phyloP scores from a whole-genome alignment of 73 alveolate genomes.

The Tetrahymena thermophila region DNA sequence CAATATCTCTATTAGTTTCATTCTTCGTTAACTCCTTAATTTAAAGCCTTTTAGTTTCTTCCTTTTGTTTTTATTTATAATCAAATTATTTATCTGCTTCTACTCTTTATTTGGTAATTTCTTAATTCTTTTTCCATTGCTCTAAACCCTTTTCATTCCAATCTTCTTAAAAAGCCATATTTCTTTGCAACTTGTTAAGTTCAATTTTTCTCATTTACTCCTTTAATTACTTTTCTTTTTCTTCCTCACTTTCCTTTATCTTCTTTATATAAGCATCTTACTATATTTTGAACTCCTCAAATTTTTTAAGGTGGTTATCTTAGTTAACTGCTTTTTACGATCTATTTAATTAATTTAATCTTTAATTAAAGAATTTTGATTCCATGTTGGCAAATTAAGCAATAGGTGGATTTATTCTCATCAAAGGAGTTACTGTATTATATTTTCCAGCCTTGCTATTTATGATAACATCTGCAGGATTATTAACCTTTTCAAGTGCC shows the following conservation, averaged over 20 bases:
- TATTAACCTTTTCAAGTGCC: slow-evolving; percentile 61
- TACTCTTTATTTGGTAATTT: slow-evolving; percentile 83
- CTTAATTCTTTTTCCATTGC: slow-evolving; percentile 94
- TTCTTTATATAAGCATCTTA: slow-evolving; percentile 66
- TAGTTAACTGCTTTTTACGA: slow-evolving; percentile 85
- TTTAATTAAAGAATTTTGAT: slow-evolving; percentile 32
- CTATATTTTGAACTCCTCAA: slow-evolving; percentile 69
- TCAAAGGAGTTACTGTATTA: slow-evolving; percentile 58
- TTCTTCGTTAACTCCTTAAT: slow-evolving; percentile 65
- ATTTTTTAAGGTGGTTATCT: slow-evolving; percentile 73
- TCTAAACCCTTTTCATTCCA: slow-evolving; percentile 95
- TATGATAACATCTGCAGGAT: slow-evolving; percentile 68
- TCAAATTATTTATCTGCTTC: slow-evolving; percentile 82
- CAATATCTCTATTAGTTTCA: slow-evolving; percentile 72
- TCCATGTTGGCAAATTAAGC: slow-evolving; percentile 62
- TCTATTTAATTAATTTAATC: slow-evolving; percentile 72
- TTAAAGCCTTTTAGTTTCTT: slow-evolving; percentile 58
- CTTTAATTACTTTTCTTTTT: slow-evolving; percentile 60
- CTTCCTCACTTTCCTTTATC: slow-evolving; percentile 68
- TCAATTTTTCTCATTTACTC: slow-evolving; percentile 80
- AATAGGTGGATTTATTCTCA: slow-evolving; percentile 60
- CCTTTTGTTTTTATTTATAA: slow-evolving; percentile 68
- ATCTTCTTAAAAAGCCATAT: slow-evolving; percentile 96
- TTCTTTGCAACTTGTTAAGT: slow-evolving; percentile 86
- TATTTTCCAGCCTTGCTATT: slow-evolving; percentile 64